phyloP scores from a whole-genome alignment of 2,329 filamentous ascomycete genomes.

The Xylaria sp. region DNA sequence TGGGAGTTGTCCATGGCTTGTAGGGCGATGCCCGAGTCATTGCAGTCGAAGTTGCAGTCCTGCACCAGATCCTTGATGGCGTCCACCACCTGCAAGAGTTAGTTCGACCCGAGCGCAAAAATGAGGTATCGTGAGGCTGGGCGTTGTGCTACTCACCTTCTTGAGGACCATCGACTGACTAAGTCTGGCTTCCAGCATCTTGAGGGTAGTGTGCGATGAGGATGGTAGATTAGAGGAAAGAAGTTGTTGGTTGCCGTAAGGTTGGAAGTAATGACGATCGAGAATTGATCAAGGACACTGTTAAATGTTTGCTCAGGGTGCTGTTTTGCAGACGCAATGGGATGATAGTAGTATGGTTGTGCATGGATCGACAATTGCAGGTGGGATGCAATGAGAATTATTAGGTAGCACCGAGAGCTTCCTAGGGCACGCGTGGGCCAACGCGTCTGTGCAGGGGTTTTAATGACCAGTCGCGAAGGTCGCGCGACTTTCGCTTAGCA shows the following conservation, averaged over 20 bases:
- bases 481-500: constrained; percentile 24
- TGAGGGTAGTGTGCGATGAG: constrained; percentile 48
- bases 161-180: constrained; percentile 94
- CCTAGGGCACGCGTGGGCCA: constrained; percentile 32
- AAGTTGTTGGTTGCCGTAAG: neutral
- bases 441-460: constrained; percentile 38
- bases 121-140: neutral
- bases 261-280: neutral
- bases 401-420: constrained; percentile 12
- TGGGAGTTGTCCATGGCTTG: constrained; percentile 99
- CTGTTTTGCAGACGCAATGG: constrained; percentile 11
- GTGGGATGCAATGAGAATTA: constrained; percentile 31
- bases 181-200: constrained; percentile 95
- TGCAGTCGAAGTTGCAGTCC: constrained; percentile 99
- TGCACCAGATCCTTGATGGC: constrained; percentile 99
- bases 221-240: neutral
- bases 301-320: constrained; percentile 13
- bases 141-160: constrained; percentile 76
- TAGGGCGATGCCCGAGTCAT: constrained; percentile 97
- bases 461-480: constrained; percentile 40
- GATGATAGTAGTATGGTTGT: constrained; percentile 11
- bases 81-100: constrained; percentile 80
- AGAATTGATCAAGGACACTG: constrained; percentile 4
- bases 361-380: neutral
- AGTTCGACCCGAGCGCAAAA: constrained; percentile 32